A percentile compares a stretch with the other conserved stretches of the same genome.
phyloP scores from a whole-genome alignment of 345 rosid genomes.

The Camelina hispida region DNA sequence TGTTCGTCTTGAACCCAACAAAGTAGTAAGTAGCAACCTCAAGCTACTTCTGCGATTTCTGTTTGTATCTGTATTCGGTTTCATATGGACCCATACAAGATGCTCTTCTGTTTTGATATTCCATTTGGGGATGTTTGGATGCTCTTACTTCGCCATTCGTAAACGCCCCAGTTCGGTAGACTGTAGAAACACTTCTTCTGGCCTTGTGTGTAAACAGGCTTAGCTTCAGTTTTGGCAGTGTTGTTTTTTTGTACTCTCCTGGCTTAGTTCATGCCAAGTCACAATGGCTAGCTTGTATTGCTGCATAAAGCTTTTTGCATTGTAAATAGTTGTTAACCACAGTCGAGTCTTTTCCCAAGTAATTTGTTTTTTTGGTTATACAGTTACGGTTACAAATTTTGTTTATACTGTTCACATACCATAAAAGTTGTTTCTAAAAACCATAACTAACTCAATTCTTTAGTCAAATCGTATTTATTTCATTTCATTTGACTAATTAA shows the following conservation, averaged over 20 bases:
- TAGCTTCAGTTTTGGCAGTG: not conserved
- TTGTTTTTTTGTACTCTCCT: not conserved
- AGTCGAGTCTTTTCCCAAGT: not conserved
- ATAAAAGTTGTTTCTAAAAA: not conserved
- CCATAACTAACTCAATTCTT: not conserved
- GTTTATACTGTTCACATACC: not conserved
- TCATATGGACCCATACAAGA: conserved; percentile 4
- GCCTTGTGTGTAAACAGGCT: not conserved
- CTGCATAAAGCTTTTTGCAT: not conserved
- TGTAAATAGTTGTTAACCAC: not conserved
- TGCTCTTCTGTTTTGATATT: not conserved
- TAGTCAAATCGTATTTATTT: not conserved
- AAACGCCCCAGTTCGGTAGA: not conserved
- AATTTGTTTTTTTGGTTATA: not conserved
- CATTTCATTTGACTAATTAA: not conserved
- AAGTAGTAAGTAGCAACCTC: not conserved
- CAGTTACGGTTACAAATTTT: not conserved
- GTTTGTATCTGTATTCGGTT: conserved; percentile 14
- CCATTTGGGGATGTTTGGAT: not conserved
- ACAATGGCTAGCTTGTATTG: conserved; percentile 11
- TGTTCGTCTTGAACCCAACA: not conserved
- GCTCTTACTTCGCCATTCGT: conserved; percentile 1
- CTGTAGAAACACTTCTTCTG: too few relatives aligned
- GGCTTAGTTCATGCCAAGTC: conserved; percentile 9
- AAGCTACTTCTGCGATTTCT: conserved; percentile 3